Evolutionary conservation across 75 land plant species (phyloP).

Genomic region (Larix kaempferi): DNA sequence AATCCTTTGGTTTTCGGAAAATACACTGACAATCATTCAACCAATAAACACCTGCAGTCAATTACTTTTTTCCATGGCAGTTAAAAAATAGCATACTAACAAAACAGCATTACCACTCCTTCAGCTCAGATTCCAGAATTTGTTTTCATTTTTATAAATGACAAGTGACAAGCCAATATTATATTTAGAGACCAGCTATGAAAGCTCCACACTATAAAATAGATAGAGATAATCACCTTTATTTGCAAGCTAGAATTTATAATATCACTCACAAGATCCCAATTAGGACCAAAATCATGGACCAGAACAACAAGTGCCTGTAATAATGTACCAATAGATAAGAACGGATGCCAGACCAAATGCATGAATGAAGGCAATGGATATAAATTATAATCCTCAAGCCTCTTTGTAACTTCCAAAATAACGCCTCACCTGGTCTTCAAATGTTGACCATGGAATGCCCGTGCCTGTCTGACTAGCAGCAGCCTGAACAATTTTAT

Average conservation of each 20-base stretch:
- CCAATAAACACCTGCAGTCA: neutral
- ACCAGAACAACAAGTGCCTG: conserved; percentile 97
- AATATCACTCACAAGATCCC: conserved; percentile 97
- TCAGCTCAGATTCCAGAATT: neutral
- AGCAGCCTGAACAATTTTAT: conserved; percentile 37
- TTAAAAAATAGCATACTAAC: neutral
- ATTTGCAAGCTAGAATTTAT: conserved; percentile 77
- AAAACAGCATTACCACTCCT: conserved; percentile 1
- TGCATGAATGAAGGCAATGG: too few relatives aligned
- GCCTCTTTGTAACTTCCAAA: neutral
- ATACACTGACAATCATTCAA: conserved; percentile 52
- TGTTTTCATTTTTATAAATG: neutral
- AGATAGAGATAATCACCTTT: conserved; percentile 45
- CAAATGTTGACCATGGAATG: conserved; percentile 78
- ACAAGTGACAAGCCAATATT: too few relatives aligned
- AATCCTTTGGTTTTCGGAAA: conserved; percentile 82
- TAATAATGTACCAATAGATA: neutral
- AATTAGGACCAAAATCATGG: conserved; percentile 94
- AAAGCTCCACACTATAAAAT: neutral
- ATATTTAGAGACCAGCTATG: neutral
- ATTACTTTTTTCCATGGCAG: neutral
- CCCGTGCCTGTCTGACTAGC: conserved; percentile 60
- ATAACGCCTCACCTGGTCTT: conserved; percentile 72
- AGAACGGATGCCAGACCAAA: neutral
- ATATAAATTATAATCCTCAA: neutral